phyloP scores from a whole-genome alignment of 1,139 yeast genomes.

The Suhomyces bolitotheri region DNA sequence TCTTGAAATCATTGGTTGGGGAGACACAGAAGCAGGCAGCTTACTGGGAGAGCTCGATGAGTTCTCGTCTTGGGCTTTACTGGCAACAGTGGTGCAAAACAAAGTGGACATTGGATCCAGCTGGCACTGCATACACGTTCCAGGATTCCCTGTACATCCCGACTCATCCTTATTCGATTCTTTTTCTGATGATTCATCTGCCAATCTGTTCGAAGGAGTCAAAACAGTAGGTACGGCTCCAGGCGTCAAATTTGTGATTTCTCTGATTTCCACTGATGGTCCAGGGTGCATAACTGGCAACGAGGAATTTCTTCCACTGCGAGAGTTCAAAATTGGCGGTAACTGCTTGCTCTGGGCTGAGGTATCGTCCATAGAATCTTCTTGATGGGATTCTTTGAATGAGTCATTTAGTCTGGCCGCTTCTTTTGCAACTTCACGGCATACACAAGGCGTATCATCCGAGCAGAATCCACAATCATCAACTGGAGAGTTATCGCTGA shows the following conservation, averaged over 20 bases:
- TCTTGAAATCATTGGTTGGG: slow-evolving; percentile 17
- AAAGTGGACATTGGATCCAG: slow-evolving; percentile 85
- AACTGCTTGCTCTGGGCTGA: slow-evolving; percentile 24
- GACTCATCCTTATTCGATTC: slow-evolving; percentile 14
- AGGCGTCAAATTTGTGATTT: slow-evolving; percentile 44
- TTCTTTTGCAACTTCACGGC: slow-evolving; percentile 78
- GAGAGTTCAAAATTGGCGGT: slow-evolving; percentile 36
- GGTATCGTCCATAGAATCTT: slow-evolving; percentile 20
- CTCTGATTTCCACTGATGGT: slow-evolving; percentile 55
- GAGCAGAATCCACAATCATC: slow-evolving; percentile 93
- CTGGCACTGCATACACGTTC: slow-evolving; percentile 83
- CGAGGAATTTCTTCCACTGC: slow-evolving; percentile 28
- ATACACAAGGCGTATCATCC: slow-evolving; percentile 88
- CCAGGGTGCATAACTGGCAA: slow-evolving; percentile 69
- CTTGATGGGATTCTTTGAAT: slow-evolving; percentile 20
- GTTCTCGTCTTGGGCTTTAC: slow-evolving; percentile 37
- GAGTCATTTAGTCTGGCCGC: slow-evolving; percentile 41
- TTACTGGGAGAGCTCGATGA: slow-evolving; percentile 9
- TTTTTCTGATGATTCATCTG: slow-evolving; percentile 4
- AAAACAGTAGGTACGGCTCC: slow-evolving; percentile 44
- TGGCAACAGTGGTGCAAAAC: slow-evolving; percentile 83
- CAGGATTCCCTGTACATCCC: slow-evolving; percentile 87
- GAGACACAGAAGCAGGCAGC: slow-evolving; percentile 12
- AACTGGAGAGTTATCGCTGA: slow-evolving; percentile 52
- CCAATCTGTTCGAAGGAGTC: slow-evolving; percentile 25